Base-by-base conservation (phyloP, 179 eudicot genomes). In the Silene vulgaris region DNA sequence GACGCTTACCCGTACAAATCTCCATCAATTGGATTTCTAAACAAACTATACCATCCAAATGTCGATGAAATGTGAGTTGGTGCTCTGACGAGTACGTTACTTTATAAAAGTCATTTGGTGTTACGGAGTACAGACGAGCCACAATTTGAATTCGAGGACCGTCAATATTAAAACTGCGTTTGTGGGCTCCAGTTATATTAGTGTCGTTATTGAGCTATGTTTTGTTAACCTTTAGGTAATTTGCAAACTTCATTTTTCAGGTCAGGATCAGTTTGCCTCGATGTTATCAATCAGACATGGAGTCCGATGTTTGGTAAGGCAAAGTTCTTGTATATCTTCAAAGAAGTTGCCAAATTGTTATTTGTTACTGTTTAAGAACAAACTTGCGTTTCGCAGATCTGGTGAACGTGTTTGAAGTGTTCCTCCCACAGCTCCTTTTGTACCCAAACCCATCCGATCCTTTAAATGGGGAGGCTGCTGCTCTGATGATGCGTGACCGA, bases 1-100 rank as follows among this genome's bases (percentile, higher is more conserved):
- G 93, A 87, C 80, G 90, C 90, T 75, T 89, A 89, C 79, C 93
- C 93, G 0, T 89, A 87, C 61, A 87, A 87, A 70, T 89, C 93
- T 80, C 93, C 93, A 17, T 87, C 93, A 3, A 86, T 89, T 75
- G 90, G 90, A 35, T 89, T 89, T 71, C 75, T 87, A 19, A 89
- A 87, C 75, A 87, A 87, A 85, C 85, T 89, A 56, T 87, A 86
- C 79, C 93, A 89, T 85, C 93, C 93, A 11, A 89, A 89, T 81
- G 90, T 89, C 35, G 93, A 89, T 78, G 93, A 89, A 52, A 86
- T 86, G 93, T 89, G 84, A 86, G 90, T 80, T 11, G 23, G 37
- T 50, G 37, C 17, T 68, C 17, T 66, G 35, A 17, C 62, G 16
- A 17, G 14, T 8, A 45, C 59, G 21, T 52, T 57, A 12, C 60